phyloP scores from a whole-genome alignment of 305 asterid genomes.

The Ilex paraguariensis region DNA sequence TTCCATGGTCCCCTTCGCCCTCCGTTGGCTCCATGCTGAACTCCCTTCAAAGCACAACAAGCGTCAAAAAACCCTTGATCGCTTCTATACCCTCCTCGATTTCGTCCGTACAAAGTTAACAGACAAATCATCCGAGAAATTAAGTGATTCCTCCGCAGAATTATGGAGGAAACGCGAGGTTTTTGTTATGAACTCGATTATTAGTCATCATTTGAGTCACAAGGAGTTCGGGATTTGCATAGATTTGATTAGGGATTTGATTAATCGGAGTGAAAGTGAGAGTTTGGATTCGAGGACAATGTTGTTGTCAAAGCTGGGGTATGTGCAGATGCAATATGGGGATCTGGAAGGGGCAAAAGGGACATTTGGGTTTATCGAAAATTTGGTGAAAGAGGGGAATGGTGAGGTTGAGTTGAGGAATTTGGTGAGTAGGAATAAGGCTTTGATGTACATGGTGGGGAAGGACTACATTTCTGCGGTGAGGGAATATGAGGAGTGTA shows the following conservation, averaged over 20 bases:
- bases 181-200: slow-evolving; percentile 57
- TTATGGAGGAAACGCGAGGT: slow-evolving; percentile 73
- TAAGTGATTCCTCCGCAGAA: slow-evolving; percentile 10
- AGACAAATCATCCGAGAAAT: not conserved
- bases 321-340: slow-evolving; percentile 92
- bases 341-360: slow-evolving; percentile 77
- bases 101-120: slow-evolving; percentile 39
- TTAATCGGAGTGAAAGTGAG: slow-evolving; percentile 27
- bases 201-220: slow-evolving; percentile 73
- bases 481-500: slow-evolving; percentile 85
- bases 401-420: slow-evolving; percentile 52
- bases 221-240: slow-evolving; percentile 77
- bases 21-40: slow-evolving; percentile 86
- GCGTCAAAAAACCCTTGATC: slow-evolving; percentile 74
- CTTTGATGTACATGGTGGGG: slow-evolving; percentile 78
- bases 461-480: slow-evolving; percentile 90
- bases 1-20: slow-evolving; percentile 88
- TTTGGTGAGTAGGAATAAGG: slow-evolving; percentile 82
- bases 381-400: slow-evolving; percentile 28
- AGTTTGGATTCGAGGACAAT: slow-evolving; percentile 30
- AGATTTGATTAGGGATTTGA: slow-evolving; percentile 51
- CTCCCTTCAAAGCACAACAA: slow-evolving; percentile 76
- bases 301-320: slow-evolving; percentile 66
- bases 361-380: slow-evolving; percentile 61
- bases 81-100: slow-evolving; percentile 62